Evolutionary conservation across 2,329 filamentous ascomycete genomes (phyloP).

Genomic region (Xylariales sp.): DNA sequence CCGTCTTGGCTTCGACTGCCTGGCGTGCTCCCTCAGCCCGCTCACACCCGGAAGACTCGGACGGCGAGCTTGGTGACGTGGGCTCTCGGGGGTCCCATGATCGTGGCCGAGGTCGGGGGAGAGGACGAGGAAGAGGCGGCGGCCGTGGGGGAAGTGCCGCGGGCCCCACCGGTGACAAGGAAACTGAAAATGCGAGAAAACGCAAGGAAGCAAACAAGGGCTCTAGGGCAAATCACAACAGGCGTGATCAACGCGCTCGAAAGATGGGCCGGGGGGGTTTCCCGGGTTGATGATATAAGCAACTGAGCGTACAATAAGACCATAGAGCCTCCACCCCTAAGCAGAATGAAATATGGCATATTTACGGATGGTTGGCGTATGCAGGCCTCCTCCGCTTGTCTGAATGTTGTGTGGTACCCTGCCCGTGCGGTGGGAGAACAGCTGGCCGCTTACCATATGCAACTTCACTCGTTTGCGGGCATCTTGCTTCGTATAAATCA

Average conservation of each 20-base stretch:
- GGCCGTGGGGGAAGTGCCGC: conserved; percentile 70
- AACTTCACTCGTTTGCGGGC: conserved; percentile 27
- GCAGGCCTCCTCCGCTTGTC: conserved; percentile 45
- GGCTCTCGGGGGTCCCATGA: conserved; percentile 59
- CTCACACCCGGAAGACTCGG: conserved; percentile 69
- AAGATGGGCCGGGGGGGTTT: conserved; percentile 71
- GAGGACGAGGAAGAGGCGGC: conserved; percentile 61
- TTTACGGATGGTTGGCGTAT: conserved; percentile 28
- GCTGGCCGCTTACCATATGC: conserved; percentile 44
- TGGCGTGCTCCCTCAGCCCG: conserved; percentile 68
- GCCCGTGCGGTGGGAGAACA: conserved; percentile 37
- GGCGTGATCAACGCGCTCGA: conserved; percentile 75
- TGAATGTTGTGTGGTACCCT: conserved; percentile 39
- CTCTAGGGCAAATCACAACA: conserved; percentile 86
- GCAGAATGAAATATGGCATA: neutral
- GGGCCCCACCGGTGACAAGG: conserved; percentile 73
- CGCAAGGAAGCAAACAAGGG: conserved; percentile 86
- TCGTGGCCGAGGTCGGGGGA: conserved; percentile 59
- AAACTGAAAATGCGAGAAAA: conserved; percentile 76
- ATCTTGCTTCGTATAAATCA: conserved; percentile 49
- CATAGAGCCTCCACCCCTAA: conserved; percentile 8
- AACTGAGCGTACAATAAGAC: conserved; percentile 17
- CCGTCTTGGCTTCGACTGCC: conserved; percentile 71
- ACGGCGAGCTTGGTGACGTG: conserved; percentile 56
- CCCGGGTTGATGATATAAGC: conserved; percentile 41